Percentiles rank a stretch among this genome's conserved stretches.
Evolutionary conservation across 1,284 basidiomycete genomes (phyloP).

Genomic region (Ganoderma boninense): DNA sequence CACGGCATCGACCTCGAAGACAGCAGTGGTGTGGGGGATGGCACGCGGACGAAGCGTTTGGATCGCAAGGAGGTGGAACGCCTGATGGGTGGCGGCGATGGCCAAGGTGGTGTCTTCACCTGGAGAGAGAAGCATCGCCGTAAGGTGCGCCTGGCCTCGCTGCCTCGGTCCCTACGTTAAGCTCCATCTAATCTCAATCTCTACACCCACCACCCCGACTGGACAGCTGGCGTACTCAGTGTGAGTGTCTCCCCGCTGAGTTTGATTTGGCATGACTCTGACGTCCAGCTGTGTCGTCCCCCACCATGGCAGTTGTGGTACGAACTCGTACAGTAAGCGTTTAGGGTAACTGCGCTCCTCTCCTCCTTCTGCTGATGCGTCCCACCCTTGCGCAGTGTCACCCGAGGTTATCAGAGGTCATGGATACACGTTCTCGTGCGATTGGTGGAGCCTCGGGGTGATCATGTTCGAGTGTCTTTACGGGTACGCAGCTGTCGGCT

Average conservation of each 20-base stretch:
- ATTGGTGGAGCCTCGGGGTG: constrained; percentile 98
- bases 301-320: constrained; percentile 69
- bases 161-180: constrained; percentile 18
- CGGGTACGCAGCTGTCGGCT: constrained; percentile 62
- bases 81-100: constrained; percentile 81
- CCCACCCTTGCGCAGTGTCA: constrained; percentile 68
- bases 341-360: constrained; percentile 9
- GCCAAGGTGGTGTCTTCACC: constrained; percentile 84
- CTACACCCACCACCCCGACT: constrained; percentile 27
- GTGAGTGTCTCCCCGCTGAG: constrained; percentile 61
- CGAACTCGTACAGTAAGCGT: constrained; percentile 89
- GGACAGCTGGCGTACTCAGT: constrained; percentile 91
- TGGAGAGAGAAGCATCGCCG: constrained; percentile 94
- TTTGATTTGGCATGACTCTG: constrained; percentile 29
- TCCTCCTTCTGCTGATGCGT: constrained; percentile 11
- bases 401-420: constrained; percentile 94
- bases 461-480: constrained; percentile 93
- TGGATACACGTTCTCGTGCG: constrained; percentile 94
- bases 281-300: constrained; percentile 32
- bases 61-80: constrained; percentile 81
- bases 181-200: constrained; percentile 32
- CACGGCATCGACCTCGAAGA: constrained; percentile 96
- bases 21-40: constrained; percentile 65
- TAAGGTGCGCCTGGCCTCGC: constrained; percentile 60
- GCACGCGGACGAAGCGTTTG: constrained; percentile 76